Evolutionary conservation across 2,329 filamentous ascomycete genomes (phyloP).

Genomic region (Exophiala phaeomuriformis): DNA sequence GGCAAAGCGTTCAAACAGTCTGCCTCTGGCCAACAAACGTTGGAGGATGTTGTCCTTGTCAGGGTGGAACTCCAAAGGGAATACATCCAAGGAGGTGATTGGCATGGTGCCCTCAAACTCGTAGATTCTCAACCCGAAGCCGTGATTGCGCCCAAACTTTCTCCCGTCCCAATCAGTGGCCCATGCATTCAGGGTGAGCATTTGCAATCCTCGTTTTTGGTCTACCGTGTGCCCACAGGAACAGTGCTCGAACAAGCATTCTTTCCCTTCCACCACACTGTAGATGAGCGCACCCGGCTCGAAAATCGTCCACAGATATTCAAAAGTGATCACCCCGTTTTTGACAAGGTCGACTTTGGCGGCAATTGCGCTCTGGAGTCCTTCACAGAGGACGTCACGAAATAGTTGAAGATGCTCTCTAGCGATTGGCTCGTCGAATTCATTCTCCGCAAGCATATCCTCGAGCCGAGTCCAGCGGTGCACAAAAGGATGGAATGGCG

Average conservation of each 20-base stretch:
- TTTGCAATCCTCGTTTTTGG: constrained; percentile 8
- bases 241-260: constrained; percentile 33
- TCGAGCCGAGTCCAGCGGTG: constrained; percentile 54
- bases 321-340: constrained; percentile 49
- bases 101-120: constrained; percentile 36
- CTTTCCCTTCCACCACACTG: constrained; percentile 33
- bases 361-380: constrained; percentile 47
- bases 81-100: constrained; percentile 31
- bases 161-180: constrained; percentile 35
- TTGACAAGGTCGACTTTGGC: constrained; percentile 46
- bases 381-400: constrained; percentile 43
- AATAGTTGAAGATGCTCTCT: constrained; percentile 42
- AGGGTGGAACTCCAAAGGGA: constrained; percentile 30
- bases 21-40: constrained; percentile 41
- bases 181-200: constrained; percentile 14
- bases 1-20: constrained; percentile 40
- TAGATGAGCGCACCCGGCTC: constrained; percentile 30
- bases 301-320: constrained; percentile 40
- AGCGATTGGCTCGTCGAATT: constrained; percentile 39
- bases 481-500: constrained; percentile 57
- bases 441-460: constrained; percentile 34
- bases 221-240: constrained; percentile 8
- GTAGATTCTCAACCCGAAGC: constrained; percentile 28
- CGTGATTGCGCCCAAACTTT: constrained; percentile 33
- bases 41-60: constrained; percentile 35